Conservation (phyloP, 129 eudicot species). For the Mikania micrantha region DNA sequence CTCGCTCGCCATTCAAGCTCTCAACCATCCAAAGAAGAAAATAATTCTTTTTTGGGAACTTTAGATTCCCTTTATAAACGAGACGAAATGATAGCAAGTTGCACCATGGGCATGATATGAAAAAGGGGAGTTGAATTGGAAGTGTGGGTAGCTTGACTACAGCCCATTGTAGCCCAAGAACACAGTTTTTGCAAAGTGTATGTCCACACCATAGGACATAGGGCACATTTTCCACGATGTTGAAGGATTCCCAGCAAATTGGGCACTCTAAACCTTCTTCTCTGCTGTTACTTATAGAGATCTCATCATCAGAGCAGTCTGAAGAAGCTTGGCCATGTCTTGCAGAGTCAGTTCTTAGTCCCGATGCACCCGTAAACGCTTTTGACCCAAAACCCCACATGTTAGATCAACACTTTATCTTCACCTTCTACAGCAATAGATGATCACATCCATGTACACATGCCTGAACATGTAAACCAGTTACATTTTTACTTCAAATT, state of each 20-base stretch:
- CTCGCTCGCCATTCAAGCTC: slow-evolving; percentile 52
- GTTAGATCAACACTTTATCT: neutral
- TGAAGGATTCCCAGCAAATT: slow-evolving; percentile 61
- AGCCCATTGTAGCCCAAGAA: slow-evolving; percentile 56
- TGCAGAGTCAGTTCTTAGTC: slow-evolving; percentile 19
- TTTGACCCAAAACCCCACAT: slow-evolving; percentile 56
- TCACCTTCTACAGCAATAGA: slow-evolving; percentile 13
- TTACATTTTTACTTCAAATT: neutral
- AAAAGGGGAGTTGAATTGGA: slow-evolving; percentile 53
- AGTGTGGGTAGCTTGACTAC: slow-evolving; percentile 48
- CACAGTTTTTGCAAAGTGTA: slow-evolving; percentile 54
- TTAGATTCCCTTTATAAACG: slow-evolving; percentile 38
- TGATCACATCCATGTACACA: slow-evolving; percentile 19
- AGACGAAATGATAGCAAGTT: slow-evolving; percentile 39
- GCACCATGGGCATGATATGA: slow-evolving; percentile 60
- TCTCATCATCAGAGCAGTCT: slow-evolving; percentile 57
- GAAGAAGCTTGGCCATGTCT: slow-evolving; percentile 29
- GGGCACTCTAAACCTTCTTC: slow-evolving; percentile 59
- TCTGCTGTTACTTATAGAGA: slow-evolving; percentile 37
- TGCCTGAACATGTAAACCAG: neutral
- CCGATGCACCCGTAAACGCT: slow-evolving; percentile 22
- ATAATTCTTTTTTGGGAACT: slow-evolving; percentile 46
- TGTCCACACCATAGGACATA: slow-evolving; percentile 61
- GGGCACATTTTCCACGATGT: slow-evolving; percentile 49
- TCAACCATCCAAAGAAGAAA: slow-evolving; percentile 65